phyloP scores from a whole-genome alignment of 2,329 filamentous ascomycete genomes.

The Pezicula neosporulosa region DNA sequence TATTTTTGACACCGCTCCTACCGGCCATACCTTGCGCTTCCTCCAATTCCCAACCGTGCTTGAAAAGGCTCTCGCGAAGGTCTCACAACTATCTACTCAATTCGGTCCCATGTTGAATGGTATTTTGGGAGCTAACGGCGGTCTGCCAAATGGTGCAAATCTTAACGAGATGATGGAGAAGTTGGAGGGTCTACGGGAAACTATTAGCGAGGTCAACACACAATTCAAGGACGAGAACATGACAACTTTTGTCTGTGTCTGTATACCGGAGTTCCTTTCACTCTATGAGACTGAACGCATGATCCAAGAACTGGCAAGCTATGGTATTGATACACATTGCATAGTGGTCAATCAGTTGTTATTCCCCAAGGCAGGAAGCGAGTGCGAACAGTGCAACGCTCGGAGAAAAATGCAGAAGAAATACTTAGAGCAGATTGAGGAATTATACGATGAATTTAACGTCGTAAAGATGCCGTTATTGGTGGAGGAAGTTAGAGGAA shows the following conservation, averaged over 20 bases:
- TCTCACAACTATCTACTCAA: slow-evolving; percentile 88
- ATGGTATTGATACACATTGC: slow-evolving; percentile 92
- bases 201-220: slow-evolving; percentile 91
- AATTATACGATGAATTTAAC: slow-evolving; percentile 98
- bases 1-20: slow-evolving; percentile 98
- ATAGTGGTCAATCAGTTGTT: slow-evolving; percentile 98
- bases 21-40: slow-evolving; percentile 96
- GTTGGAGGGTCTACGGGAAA: slow-evolving; percentile 88
- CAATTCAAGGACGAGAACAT: slow-evolving; percentile 97
- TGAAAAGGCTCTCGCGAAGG: slow-evolving; percentile 96
- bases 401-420: slow-evolving; percentile 98
- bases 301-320: slow-evolving; percentile 95
- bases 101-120: slow-evolving; percentile 96
- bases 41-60: slow-evolving; percentile 97
- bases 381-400: slow-evolving; percentile 93
- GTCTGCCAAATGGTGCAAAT: slow-evolving; percentile 86
- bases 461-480: slow-evolving; percentile 97
- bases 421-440: slow-evolving; percentile 97
- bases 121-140: slow-evolving; percentile 66
- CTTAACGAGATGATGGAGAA: slow-evolving; percentile 90
- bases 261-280: slow-evolving; percentile 94
- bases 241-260: slow-evolving; percentile 97
- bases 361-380: slow-evolving; percentile 80
- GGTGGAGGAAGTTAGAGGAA: slow-evolving; percentile 92
- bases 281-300: slow-evolving; percentile 99